These are phyloP conservation scores for Closterium sp. DNA, from an alignment of 139 green algal species.

Conservation along the genomic window DNA sequence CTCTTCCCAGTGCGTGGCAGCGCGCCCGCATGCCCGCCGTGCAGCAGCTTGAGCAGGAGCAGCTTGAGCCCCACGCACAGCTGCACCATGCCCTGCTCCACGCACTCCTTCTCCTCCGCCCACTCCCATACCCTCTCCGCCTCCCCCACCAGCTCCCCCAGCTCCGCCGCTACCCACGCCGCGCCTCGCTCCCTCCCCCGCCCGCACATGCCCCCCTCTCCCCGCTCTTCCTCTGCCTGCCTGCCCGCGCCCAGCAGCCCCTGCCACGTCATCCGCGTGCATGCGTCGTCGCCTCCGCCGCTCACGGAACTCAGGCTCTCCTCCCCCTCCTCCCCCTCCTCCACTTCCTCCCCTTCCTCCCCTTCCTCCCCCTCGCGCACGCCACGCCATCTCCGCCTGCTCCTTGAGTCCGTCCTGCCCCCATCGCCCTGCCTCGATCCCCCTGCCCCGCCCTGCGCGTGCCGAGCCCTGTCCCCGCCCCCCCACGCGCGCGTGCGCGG, in stretches of 20 bases:
- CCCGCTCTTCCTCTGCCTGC: neutral
- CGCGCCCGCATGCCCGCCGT: neutral
- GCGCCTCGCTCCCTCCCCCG: neutral
- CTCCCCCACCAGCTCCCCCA: neutral
- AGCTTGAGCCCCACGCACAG: neutral
- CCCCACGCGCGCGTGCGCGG: neutral
- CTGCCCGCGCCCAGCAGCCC: neutral
- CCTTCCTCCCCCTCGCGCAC: neutral
- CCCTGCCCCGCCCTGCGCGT: neutral
- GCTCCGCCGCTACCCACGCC: neutral
- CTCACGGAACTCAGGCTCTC: neutral
- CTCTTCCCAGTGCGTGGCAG: neutral
- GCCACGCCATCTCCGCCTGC: neutral
- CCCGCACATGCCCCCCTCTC: neutral
- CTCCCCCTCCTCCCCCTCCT: neutral
- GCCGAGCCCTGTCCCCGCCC: neutral
- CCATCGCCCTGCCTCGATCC: neutral
- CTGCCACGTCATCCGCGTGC: neutral
- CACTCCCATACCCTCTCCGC: neutral
- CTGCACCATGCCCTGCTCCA: neutral
- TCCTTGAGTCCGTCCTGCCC: neutral
- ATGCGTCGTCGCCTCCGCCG: neutral
- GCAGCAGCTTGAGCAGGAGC: neutral
- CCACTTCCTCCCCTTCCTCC: neutral
- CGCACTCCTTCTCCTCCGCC: neutral